Conservation (phyloP, 2,329 filamentous ascomycete genomes). For the Cladophialophora psammophila region DNA sequence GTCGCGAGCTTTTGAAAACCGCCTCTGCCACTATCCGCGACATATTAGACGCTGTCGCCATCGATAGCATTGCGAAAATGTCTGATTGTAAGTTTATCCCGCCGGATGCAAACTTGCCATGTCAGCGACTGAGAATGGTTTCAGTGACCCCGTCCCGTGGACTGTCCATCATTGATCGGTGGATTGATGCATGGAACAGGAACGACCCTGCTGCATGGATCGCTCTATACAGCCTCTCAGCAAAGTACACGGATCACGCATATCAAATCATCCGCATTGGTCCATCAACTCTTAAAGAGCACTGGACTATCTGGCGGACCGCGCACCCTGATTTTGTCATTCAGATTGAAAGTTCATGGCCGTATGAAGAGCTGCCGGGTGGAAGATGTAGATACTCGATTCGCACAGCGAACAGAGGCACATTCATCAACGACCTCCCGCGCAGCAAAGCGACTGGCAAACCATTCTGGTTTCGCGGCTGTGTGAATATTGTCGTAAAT, state of each 20-base stretch:
- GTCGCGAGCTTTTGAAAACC: neutral
- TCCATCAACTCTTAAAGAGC: neutral
- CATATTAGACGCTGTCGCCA: neutral
- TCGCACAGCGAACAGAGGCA: conserved; percentile 1
- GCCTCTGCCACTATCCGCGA: neutral
- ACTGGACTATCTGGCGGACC: conserved; percentile 10
- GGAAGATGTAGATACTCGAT: conserved; percentile 6
- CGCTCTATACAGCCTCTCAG: conserved; percentile 3
- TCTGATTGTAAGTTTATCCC: neutral
- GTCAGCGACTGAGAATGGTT: neutral
- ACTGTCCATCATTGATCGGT: conserved; percentile 5
- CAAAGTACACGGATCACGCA: conserved; percentile 14
- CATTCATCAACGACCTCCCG: conserved; percentile 9
- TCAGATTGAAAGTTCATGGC: neutral
- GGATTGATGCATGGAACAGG: conserved; percentile 4
- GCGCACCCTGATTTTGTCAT: conserved; percentile 7
- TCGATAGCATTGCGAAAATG: conserved; percentile 7
- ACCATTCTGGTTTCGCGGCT: conserved; percentile 8
- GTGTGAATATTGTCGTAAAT: neutral
- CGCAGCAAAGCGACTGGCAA: conserved; percentile 9
- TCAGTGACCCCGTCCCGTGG: conserved; percentile 5
- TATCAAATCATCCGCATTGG: conserved; percentile 16
- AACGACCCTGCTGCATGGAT: conserved; percentile 12
- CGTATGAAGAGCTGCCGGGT: conserved; percentile 1
- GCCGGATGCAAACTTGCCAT: neutral